Evolutionary conservation across 257 asterid species (phyloP), one percentile per base, ranked within the genome.

Genomic region (Echium plantagineum): DNA sequence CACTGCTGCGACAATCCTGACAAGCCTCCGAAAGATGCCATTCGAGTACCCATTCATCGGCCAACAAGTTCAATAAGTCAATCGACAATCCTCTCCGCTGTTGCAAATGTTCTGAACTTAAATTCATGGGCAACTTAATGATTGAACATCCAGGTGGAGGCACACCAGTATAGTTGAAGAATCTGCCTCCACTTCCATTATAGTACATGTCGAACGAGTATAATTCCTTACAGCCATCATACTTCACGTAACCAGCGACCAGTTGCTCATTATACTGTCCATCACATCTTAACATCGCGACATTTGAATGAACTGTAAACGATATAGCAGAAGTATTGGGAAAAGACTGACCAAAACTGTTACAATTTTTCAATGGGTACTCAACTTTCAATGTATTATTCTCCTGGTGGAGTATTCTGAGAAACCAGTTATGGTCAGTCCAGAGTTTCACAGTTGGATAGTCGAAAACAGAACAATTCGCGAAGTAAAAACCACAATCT

Each of bases 241-340:
- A 17, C 5, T 16, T 52, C 12, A 0, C 0, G 30, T 52, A 28
- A 42, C 59, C 12, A 4, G 13, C 18, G 19, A 15, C 6, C 9
- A 10, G 56, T 5, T 18, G 6, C 5, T 6, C 32, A 28, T 6
- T 3, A 0, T 2, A 28, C 2, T 1, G 0, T 7, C 6, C 2
- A 4, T 38, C 19, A n/a, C 67, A 63, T 32, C 38, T 53, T 19
- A 63, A 63, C 52, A 63, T 7, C 9, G 59, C 24, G 16, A 15
- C 30, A 9, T 31, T 53, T 26, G 59, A 49, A 0, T 24, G 15
- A 47, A 62, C n/a, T 16, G 38, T 26, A 19, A 52, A 62, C 4
- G 59, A 62, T 20, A 61, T 32, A 5, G 62, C 63, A 66, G 66
- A 53, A 70, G 47, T 19, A 31, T 26, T 21, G 15, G 13, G 58